These are phyloP conservation scores for Cyclotella choctawhatcheeana DNA, from an alignment of 108 stramenopile genomes.

Conservation along the genomic window DNA sequence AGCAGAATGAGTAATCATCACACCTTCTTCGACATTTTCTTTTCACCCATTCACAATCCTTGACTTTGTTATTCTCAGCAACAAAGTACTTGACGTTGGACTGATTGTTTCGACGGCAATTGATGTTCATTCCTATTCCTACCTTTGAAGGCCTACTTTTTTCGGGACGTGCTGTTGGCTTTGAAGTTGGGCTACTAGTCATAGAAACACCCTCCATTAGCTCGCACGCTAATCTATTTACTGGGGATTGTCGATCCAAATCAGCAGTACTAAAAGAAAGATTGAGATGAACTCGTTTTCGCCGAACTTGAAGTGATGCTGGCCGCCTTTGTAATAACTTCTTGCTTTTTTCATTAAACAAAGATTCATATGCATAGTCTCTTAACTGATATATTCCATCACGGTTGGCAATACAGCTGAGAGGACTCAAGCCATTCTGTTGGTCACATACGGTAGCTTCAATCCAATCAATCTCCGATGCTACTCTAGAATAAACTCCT, in stretches of 20 bases:
- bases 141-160: neutral
- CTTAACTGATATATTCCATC: neutral
- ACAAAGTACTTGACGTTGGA: constrained; percentile 16
- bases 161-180: neutral
- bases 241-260: neutral
- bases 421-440: constrained; percentile 11
- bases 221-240: constrained; percentile 12
- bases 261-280: constrained; percentile 4
- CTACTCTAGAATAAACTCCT: constrained; percentile 48
- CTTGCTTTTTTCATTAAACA: neutral
- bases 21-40: constrained; percentile 9
- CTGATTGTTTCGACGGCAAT: neutral
- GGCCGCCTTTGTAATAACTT: neutral
- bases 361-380: constrained; percentile 22
- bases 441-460: constrained; percentile 32
- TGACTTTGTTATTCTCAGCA: neutral
- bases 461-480: constrained; percentile 47
- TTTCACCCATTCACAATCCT: constrained; percentile 17
- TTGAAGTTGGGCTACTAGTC: neutral
- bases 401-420: constrained; percentile 13
- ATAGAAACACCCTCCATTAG: constrained; percentile 9
- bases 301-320: neutral
- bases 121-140: neutral
- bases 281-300: neutral
- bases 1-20: constrained; percentile 10